Evolutionary conservation across 495 filamentous ascomycete species (phyloP).

Genomic region (Zalerion maritima): DNA sequence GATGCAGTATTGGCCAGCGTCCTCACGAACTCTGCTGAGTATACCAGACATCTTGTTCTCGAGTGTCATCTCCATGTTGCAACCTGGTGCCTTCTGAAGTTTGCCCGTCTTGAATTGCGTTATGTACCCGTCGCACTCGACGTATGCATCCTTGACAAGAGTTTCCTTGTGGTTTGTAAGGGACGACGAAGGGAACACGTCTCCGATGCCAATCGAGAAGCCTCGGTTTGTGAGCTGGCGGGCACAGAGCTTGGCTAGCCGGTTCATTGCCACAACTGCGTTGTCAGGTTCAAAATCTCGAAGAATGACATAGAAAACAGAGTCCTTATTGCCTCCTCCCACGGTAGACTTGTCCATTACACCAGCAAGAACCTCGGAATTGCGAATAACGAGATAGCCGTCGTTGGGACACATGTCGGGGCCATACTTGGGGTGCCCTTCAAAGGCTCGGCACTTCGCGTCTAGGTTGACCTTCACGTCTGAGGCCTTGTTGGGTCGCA

Average conservation of each 20-base stretch:
- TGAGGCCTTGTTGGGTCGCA: slow-evolving; percentile 74
- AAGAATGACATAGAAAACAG: slow-evolving; percentile 90
- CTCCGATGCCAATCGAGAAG: slow-evolving; percentile 90
- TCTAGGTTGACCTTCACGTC: slow-evolving; percentile 82
- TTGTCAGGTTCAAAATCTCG: slow-evolving; percentile 84
- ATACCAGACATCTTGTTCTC: slow-evolving; percentile 85
- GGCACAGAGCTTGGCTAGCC: slow-evolving; percentile 78
- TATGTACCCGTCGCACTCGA: slow-evolving; percentile 73
- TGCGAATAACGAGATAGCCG: slow-evolving; percentile 77
- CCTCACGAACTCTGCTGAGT: slow-evolving; percentile 75
- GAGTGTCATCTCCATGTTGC: slow-evolving; percentile 79
- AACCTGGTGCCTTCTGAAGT: slow-evolving; percentile 71
- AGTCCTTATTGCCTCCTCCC: slow-evolving; percentile 93
- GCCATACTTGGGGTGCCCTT: slow-evolving; percentile 28
- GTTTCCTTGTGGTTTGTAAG: slow-evolving; percentile 55
- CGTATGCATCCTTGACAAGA: slow-evolving; percentile 67
- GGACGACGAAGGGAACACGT: slow-evolving; percentile 66
- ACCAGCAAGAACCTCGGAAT: slow-evolving; percentile 96
- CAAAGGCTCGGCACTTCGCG: slow-evolving; percentile 75
- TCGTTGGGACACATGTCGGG: slow-evolving; percentile 77
- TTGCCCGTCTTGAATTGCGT: slow-evolving; percentile 59
- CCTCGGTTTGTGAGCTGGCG: slow-evolving; percentile 78
- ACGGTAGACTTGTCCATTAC: slow-evolving; percentile 95
- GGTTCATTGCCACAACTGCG: slow-evolving; percentile 85
- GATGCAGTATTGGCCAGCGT: slow-evolving; percentile 85